Evolutionary conservation across 2,329 filamentous ascomycete species (phyloP).

Genomic region (Ophiostoma tasmaniense): DNA sequence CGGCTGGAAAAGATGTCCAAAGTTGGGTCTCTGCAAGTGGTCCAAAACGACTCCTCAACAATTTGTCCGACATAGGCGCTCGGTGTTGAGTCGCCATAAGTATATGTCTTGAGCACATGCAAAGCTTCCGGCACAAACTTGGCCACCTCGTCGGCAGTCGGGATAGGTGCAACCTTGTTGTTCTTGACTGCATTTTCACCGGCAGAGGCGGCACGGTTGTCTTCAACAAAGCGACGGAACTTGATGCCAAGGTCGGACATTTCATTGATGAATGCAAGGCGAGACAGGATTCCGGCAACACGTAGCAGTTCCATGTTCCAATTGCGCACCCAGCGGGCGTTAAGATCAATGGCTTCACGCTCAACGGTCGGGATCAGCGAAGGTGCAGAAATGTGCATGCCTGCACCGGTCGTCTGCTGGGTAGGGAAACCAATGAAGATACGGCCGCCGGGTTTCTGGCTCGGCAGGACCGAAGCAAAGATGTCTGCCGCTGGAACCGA

Average conservation of each 20-base stretch:
- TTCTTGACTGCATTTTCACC: background rate
- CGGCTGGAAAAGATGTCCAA: slow-evolving; percentile 85
- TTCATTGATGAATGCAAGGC: slow-evolving; percentile 79
- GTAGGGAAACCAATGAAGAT: slow-evolving; percentile 98
- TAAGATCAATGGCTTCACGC: slow-evolving; percentile 91
- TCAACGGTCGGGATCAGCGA: slow-evolving; percentile 97
- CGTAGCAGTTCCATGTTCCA: slow-evolving; percentile 95
- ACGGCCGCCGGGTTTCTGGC: slow-evolving; percentile 69
- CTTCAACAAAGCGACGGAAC: slow-evolving; percentile 35
- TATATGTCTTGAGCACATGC: slow-evolving; percentile 80
- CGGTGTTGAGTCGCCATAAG: slow-evolving; percentile 82
- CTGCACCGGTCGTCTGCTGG: slow-evolving; percentile 88
- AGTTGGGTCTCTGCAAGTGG: slow-evolving; percentile 68
- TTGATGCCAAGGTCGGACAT: slow-evolving; percentile 67
- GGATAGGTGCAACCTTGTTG: slow-evolving; percentile 7
- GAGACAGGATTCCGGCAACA: slow-evolving; percentile 80
- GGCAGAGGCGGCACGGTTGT: slow-evolving; percentile 19
- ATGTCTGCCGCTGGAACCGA: slow-evolving; percentile 54
- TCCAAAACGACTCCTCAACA: slow-evolving; percentile 96
- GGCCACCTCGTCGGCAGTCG: slow-evolving; percentile 52
- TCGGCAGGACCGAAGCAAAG: slow-evolving; percentile 83
- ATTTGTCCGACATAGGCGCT: slow-evolving; percentile 73
- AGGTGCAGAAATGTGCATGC: slow-evolving; percentile 89
- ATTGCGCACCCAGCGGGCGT: slow-evolving; percentile 84
- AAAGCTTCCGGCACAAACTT: slow-evolving; percentile 68